Evolutionary conservation across 1,284 basidiomycete genomes (phyloP), one percentile per base, ranked within the genome.

Genomic region (Xerocomus minutiporus): DNA sequence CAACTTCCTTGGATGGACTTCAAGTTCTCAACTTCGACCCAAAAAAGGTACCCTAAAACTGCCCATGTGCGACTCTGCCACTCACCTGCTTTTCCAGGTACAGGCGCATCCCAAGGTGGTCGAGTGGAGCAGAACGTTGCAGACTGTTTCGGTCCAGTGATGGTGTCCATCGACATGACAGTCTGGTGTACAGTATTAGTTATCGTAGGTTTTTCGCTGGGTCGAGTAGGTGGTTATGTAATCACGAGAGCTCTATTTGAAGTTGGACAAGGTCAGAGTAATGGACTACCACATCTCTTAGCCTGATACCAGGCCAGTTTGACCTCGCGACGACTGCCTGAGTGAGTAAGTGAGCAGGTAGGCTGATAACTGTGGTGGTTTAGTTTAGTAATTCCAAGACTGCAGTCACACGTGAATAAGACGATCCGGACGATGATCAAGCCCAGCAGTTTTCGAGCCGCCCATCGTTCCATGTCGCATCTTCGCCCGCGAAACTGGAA

Each of bases 11-110:
- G 43, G 87, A 95, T 8, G 92, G 94, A 1, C 77, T 99, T 23
- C 93, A 99, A 67, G 91, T 98, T 1, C 73, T 91, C 4, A 85
- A 91, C 39, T 99, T 99, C 69, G 82, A 90, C 59, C 73, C 86
- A 0, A 79, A 70, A 32, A 96, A 94, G 78, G 86, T 85, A 56
- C 53, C 61, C 51, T 39, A 36, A 13, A 36, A 9, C 32, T 40
- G 20, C 5, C 17, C 29, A 15, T 15, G 8, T 25, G 40, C 35
- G 15, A 35, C 5, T 5, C 12, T 13, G 29, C 3, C 9, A 26
- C 52, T 65, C 35, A 65, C 34, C 40, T 34, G 28, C 11, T 29
- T n/a, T 43, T 42, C 17, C 52, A 82, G 83, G 86, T 89, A 45
- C 77, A 79, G 61, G 86, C 83, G 1, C 88, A 90, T 66, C 80